phyloP scores from a whole-genome alignment of 2,329 filamentous ascomycete species.

The Fusarium fujikuroi region DNA sequence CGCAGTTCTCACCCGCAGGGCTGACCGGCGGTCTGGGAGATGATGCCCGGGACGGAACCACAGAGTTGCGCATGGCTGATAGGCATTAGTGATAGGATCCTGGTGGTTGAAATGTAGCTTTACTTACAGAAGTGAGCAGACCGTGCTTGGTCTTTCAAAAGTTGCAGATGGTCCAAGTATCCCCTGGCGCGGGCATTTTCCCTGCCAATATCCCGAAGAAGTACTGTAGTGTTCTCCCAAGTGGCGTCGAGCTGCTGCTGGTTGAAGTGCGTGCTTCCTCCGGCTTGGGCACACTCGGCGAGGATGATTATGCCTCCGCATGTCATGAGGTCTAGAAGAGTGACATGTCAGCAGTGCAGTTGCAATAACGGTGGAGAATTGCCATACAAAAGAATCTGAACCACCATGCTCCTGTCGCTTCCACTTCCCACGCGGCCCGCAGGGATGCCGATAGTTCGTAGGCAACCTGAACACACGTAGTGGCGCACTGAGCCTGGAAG shows the following conservation, averaged over 20 bases:
- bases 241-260: background rate
- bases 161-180: background rate
- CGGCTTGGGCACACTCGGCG: background rate
- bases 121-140: background rate
- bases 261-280: background rate
- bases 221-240: background rate
- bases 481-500: slow-evolving; percentile 1
- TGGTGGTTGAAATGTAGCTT: background rate
- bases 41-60: fast-evolving
- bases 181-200: background rate
- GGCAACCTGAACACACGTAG: background rate
- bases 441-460: background rate
- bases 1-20: background rate
- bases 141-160: background rate
- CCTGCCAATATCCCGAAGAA: background rate
- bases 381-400: background rate
- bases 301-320: slow-evolving; percentile 2
- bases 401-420: slow-evolving; percentile 12
- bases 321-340: background rate
- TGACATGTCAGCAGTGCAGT: background rate
- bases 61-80: background rate
- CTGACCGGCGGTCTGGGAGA: background rate
- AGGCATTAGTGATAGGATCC: background rate
- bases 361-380: background rate
- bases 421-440: background rate